These are phyloP conservation scores for Rhododendron vialii DNA, from an alignment of 148 eudicot species.

Conservation along the genomic window DNA sequence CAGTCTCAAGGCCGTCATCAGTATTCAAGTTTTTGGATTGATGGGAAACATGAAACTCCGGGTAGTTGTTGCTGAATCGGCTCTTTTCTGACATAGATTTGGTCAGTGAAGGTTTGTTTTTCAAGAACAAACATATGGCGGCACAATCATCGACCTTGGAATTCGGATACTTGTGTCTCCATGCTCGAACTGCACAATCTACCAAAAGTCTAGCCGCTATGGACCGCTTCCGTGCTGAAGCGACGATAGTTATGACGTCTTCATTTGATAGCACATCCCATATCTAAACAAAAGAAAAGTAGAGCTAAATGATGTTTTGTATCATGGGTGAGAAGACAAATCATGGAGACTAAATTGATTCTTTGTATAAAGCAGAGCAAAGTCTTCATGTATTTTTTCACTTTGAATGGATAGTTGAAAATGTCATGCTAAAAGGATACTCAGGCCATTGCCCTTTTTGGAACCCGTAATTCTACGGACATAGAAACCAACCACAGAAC, in stretches of 20 bases:
- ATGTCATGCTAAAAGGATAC: background rate
- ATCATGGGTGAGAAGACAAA: background rate
- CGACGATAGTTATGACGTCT: constrained; percentile 64
- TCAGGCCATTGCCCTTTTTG: background rate
- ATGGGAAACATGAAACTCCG: background rate
- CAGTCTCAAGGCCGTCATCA: constrained; percentile 33
- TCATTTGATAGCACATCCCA: constrained; percentile 87
- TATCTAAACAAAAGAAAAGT: constrained; percentile 30
- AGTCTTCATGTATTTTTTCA: background rate
- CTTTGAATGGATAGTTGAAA: background rate
- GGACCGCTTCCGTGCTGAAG: constrained; percentile 61
- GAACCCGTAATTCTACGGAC: background rate
- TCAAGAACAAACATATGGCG: constrained; percentile 52
- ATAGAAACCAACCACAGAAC: background rate
- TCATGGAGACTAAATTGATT: background rate
- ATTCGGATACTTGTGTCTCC: constrained; percentile 62
- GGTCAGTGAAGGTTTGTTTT: constrained; percentile 29
- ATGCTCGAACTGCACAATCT: constrained; percentile 58
- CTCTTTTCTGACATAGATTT: constrained; percentile 42
- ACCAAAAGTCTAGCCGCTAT: constrained; percentile 67
- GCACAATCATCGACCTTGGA: constrained; percentile 76
- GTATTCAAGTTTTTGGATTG: constrained; percentile 3
- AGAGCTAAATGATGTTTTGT: background rate
- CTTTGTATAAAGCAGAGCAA: background rate
- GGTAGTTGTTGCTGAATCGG: constrained; percentile 17